Base-by-base conservation (phyloP, 805 yeast species). In the Zygosaccharomyces lentus region DNA sequence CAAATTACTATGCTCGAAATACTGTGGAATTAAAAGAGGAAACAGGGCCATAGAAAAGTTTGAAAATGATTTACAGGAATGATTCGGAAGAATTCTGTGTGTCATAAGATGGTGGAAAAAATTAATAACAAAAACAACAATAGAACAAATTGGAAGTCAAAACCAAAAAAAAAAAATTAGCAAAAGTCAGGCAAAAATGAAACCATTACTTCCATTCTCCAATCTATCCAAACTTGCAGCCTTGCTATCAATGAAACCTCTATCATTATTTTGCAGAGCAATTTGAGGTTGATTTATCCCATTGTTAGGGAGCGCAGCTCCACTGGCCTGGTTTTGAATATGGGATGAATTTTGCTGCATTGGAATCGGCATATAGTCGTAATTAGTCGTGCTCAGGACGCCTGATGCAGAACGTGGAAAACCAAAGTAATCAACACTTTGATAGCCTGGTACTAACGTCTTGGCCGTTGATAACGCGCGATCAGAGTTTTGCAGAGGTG, bases 191-290 rank as follows among this genome's bases (percentile, higher is more conserved):
- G 58, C 53, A 41, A 52, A 53, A 34, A 51, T 42, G 34, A 41
- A 48, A 4, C 61, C 62, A 31, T 57, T 59, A 41, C 63, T 59
- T 6, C 57, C 62, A 38, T 48, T 50, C 42, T 59, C 63, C 42
- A 59, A 43, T 37, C 62, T 50, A 29, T 53, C 52, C 29, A 57
- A 35, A 31, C 51, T 45, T 23, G 52, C 53, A 13, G 45, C 40
- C 24, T 37, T 44, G 9, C 41, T 37, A 15, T 48, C 43, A 40
- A 44, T 48, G 17, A 44, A 50, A 19, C 39, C 39, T 12, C 39
- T 25, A 31, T 49, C 51, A 21, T 41, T 43, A 23, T 45, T 48
- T 35, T 40, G 46, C 5, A 47, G 24, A 9, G 41, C 23, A 34
- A 50, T 34, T 29, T 50, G 52, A 13, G 54, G 52, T 13, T 42